Base-by-base conservation (phyloP, 148 eudicot genomes). In the Persicaria tinctoria region DNA sequence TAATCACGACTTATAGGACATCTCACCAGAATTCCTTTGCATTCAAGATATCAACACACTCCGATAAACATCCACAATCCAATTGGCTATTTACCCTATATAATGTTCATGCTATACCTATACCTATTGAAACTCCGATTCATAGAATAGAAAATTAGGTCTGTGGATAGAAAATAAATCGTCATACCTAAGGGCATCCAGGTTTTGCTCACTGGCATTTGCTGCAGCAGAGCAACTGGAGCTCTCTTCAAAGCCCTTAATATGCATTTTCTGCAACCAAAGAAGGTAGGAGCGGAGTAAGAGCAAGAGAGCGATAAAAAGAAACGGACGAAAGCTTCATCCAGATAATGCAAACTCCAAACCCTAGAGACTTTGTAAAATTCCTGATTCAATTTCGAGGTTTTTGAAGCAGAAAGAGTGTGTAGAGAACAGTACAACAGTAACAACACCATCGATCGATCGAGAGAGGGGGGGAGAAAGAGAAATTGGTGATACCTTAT, bases 401-500 rank as follows among this genome's bases (percentile, higher is more conserved):
- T n/a, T n/a, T n/a, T n/a, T n/a, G n/a, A n/a, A n/a, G n/a, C 32
- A 27, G 32, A 27, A 27, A 27, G 32, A 27, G 32, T 27, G 32
- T 27, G 32, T 27, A 27, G 1, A 27, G 32, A 27, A 27, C 32
- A 27, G 32, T 27, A 27, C 32, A 27, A 27, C 32, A 27, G 32
- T 27, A 27, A 27, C 32, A 27, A 27, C 32, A 27, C 32, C 32
- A 27, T 27, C 32, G 32, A 27, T 27, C 32, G 32, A 27, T 0
- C 32, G 32, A 53, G 16, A 14, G 57, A 53, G 57, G 2, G 57
- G n/a, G 16, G 57, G 57, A 8, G 57, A 53, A 14, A 59, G 66
- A 23, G 32, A 59, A 7, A n/a, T 59, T 59, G 32, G 5, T n/a
- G 66, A 16, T 60, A 85, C 97, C 88, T 88, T 88, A 78, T 87